Evolutionary conservation across 2,329 filamentous ascomycete genomes (phyloP).

Genomic region (Botrytis paeoniae): DNA sequence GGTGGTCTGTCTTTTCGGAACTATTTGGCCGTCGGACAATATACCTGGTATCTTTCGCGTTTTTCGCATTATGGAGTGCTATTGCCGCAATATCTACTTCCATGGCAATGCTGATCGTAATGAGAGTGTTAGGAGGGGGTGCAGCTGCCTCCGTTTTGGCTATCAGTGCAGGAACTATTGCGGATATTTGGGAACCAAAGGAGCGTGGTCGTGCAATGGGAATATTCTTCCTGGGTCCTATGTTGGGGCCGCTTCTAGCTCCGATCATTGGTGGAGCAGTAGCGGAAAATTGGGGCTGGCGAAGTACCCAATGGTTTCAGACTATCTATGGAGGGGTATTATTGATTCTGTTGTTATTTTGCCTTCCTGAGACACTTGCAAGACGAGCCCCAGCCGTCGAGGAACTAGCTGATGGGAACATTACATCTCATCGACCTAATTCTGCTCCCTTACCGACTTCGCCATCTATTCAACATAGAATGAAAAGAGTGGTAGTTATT

Average conservation of each 20-base stretch:
- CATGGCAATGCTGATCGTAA: conserved; percentile 73
- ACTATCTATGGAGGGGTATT: conserved; percentile 64
- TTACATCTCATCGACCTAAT: not conserved
- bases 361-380: conserved; percentile 61
- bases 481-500: conserved; percentile 51
- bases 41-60: conserved; percentile 69
- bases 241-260: conserved; percentile 70
- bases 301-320: conserved; percentile 75
- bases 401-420: not conserved
- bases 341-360: conserved; percentile 55
- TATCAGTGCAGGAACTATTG: conserved; percentile 78
- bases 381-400: not conserved
- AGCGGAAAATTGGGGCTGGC: conserved; percentile 68
- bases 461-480: conserved; percentile 57
- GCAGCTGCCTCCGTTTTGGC: conserved; percentile 78
- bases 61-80: conserved; percentile 70
- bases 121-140: conserved; percentile 71
- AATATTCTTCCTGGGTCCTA: conserved; percentile 75
- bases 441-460: conserved; percentile 38
- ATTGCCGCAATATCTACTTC: conserved; percentile 66
- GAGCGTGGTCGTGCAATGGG: conserved; percentile 79
- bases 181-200: conserved; percentile 72
- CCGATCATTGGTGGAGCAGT: conserved; percentile 75
- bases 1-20: conserved; percentile 79
- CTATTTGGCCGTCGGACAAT: conserved; percentile 70